These are phyloP conservation scores for Fusarium foetens DNA, from an alignment of 2,329 filamentous ascomycete species.

Conservation along the genomic window DNA sequence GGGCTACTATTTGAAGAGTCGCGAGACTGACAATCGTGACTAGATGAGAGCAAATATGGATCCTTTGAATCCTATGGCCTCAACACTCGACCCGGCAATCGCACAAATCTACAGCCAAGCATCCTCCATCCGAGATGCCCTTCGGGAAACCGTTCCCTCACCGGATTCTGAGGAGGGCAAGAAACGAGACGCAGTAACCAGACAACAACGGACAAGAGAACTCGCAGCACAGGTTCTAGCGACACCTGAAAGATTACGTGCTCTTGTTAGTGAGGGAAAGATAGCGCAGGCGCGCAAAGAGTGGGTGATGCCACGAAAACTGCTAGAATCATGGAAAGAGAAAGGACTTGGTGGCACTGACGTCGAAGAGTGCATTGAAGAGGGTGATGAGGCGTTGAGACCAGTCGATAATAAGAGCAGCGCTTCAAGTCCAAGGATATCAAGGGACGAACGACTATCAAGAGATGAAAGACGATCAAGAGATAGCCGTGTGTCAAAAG, in stretches of 20 bases:
- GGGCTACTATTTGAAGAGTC: too few species aligned
- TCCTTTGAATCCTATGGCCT: constrained; percentile 77
- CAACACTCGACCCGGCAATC: constrained; percentile 78
- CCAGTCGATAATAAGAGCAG: constrained; percentile 27
- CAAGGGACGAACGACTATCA: constrained; percentile 33
- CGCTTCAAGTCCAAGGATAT: constrained; percentile 34
- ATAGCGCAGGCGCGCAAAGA: constrained; percentile 67
- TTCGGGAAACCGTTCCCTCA: constrained; percentile 59
- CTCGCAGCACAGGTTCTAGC: constrained; percentile 71
- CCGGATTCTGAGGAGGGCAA: constrained; percentile 55
- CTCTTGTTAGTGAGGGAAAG: constrained; percentile 68
- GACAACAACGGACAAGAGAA: constrained; percentile 58
- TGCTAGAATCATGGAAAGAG: constrained; percentile 65
- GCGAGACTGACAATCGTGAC: not conserved
- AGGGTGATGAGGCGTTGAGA: constrained; percentile 63
- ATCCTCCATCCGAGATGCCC: constrained; percentile 62
- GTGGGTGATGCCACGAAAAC: constrained; percentile 64
- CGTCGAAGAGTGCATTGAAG: constrained; percentile 62
- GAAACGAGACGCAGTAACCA: constrained; percentile 48
- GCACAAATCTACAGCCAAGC: constrained; percentile 76
- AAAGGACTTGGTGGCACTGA: constrained; percentile 65
- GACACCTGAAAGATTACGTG: constrained; percentile 67
- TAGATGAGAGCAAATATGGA: constrained; percentile 85
- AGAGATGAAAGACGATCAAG: constrained; percentile 31
- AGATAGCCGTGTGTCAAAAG: constrained; percentile 35